A percentile compares a stretch with the other conserved stretches of the same genome.
phyloP scores from a whole-genome alignment of 805 yeast genomes.

The Lipomyces starkeyi region DNA sequence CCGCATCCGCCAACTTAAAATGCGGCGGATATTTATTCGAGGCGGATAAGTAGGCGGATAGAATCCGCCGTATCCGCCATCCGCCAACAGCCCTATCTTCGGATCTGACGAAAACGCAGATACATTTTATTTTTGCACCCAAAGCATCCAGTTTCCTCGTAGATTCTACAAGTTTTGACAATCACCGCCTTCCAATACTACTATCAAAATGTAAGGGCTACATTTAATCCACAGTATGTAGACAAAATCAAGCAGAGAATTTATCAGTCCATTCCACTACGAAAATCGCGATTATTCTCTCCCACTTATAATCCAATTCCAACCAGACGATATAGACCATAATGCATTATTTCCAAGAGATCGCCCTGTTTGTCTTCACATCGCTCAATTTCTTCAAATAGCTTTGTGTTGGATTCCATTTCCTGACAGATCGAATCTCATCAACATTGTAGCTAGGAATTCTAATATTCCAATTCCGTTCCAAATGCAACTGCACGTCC shows the following conservation, averaged over 20 bases:
- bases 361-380: conserved; percentile 34
- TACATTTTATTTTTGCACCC: no score
- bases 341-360: conserved; percentile 27
- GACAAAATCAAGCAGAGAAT: no score
- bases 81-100: not conserved
- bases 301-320: no score
- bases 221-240: no score
- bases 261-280: no score
- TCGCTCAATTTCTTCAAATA: conserved; percentile 49
- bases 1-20: not conserved
- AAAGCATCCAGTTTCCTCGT: no score
- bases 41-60: not conserved
- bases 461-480: conserved; percentile 91
- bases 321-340: no score
- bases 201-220: no score
- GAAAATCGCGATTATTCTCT: no score
- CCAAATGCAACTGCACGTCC: conserved; percentile 90
- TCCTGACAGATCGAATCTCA: conserved; percentile 69
- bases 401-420: conserved; percentile 48
- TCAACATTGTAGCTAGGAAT: conserved; percentile 93
- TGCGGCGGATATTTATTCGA: conserved; percentile 5
- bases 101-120: no score
- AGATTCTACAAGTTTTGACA: no score
- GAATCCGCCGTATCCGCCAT: not conserved
- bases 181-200: no score